Evolutionary conservation across 179 eudicot genomes (phyloP), one percentile per base, ranked within the genome.

Genomic region (Beta lomatogona): DNA sequence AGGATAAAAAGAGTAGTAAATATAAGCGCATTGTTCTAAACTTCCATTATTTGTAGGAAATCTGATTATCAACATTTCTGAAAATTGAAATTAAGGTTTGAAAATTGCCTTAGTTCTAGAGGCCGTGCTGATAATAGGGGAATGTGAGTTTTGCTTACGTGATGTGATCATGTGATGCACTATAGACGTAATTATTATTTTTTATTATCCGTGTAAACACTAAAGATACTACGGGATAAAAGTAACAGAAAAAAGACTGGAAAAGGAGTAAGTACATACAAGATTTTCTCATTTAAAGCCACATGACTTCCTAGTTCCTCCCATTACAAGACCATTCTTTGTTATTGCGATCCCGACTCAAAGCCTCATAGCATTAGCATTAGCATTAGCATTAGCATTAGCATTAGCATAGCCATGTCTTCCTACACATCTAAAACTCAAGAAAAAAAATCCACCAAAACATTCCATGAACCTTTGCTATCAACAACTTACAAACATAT

Each of bases 381-480:
- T n/a, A n/a, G n/a, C n/a, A n/a, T n/a, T n/a, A n/a, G n/a, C n/a
- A n/a, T n/a, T n/a, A n/a, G n/a, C n/a, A n/a, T n/a, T n/a, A n/a
- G n/a, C n/a, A n/a, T n/a, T 25, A 25, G 28, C 44, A 31, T 36
- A 48, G 61, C 53, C 83, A 75, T 82, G 83, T 79, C 77, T 85
- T 76, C 78, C 81, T 18, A 70, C 85, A 85, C 76, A 80, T 48
- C 78, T 13, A 73, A 71, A 71, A 71, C 60, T 21, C 78, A 71
- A 60, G 71, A 57, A 75, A 45, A 61, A 25, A 72, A 76, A 60
- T 6, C 66, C 12, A 68, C 22, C 19, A 48, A 75, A 80, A 78
- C 68, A 36, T 50, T 81, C 15, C 60, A 75, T 46, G 77, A 85
- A 15, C 82, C 86, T 81, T 61, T 83, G 77, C 54, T 86, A 80